phyloP scores from a whole-genome alignment of 2,329 filamentous ascomycete species.

The Colletotrichum nymphaeae region DNA sequence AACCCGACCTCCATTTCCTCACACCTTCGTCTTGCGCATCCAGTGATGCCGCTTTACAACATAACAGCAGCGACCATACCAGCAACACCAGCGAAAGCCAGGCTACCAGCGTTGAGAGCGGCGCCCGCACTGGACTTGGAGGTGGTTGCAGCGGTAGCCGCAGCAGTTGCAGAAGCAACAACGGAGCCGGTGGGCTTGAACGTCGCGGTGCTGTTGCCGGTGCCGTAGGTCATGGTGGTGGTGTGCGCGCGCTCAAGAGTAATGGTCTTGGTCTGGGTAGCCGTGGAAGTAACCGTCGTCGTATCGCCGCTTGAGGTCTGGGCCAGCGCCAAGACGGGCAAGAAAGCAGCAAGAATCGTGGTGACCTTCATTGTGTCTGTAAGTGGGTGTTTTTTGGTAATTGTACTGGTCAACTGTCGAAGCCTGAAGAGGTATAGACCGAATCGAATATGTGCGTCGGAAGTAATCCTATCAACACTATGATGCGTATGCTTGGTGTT shows the following conservation, averaged over 20 bases:
- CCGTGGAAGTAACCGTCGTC: conserved; percentile 61
- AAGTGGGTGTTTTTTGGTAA: conserved; percentile 19
- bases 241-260: conserved; percentile 49
- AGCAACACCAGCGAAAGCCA: conserved; percentile 61
- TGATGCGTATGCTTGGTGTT: conserved; percentile 17
- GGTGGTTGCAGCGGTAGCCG: conserved; percentile 39
- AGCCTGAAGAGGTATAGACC: conserved; percentile 39
- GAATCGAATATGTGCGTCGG: conserved; percentile 16
- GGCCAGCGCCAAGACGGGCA: conserved; percentile 66
- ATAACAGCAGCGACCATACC: conserved; percentile 63
- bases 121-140: conserved; percentile 44
- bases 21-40: not conserved
- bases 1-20: not conserved
- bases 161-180: conserved; percentile 27
- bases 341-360: conserved; percentile 58
- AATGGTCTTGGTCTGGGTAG: conserved; percentile 60
- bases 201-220: conserved; percentile 52
- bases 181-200: conserved; percentile 41
- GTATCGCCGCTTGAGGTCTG: conserved; percentile 46
- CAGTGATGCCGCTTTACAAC: conserved; percentile 54
- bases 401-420: conserved; percentile 37
- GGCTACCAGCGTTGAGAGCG: conserved; percentile 53
- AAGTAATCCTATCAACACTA: conserved; percentile 21
- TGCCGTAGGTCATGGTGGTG: conserved; percentile 49
- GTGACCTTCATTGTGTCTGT: conserved; percentile 51